Percentiles rank a stretch among this genome's conserved stretches.
phyloP scores from a whole-genome alignment of 2,329 filamentous ascomycete genomes.

The Penicillium sp. region DNA sequence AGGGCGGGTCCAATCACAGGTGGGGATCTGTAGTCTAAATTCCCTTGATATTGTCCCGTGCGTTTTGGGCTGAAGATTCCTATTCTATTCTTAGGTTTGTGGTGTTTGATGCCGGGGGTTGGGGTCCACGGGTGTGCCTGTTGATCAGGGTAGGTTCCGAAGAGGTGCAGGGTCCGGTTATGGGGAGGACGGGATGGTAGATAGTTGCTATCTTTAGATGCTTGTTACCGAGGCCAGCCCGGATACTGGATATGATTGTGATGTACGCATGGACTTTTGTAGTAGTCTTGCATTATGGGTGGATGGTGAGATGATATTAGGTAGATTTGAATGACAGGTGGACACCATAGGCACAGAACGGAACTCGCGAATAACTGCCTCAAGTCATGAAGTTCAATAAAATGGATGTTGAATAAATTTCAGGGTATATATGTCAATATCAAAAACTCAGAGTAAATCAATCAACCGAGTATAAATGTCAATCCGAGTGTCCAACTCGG shows the following conservation, averaged over 20 bases:
- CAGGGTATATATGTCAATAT: conserved; percentile 19
- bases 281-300: background rate
- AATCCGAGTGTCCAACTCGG: background rate
- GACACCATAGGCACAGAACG: background rate
- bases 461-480: background rate
- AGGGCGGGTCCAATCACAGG: conserved; percentile 4
- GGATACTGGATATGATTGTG: background rate
- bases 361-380: background rate
- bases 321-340: too few relatives aligned
- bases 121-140: conserved; percentile 9
- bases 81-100: conserved; percentile 13
- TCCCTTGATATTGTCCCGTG: background rate
- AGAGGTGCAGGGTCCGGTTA: background rate
- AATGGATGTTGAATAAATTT: conserved; percentile 7
- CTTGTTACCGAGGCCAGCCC: background rate
- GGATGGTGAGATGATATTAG: background rate
- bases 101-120: background rate
- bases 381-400: conserved; percentile 10
- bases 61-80: background rate
- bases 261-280: background rate
- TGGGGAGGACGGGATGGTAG: background rate
- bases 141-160: conserved; percentile 2
- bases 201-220: conserved; percentile 12
- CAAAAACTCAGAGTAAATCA: conserved; percentile 8
- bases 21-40: conserved; percentile 6